Evolutionary conservation across 2,329 filamentous ascomycete species (phyloP), one percentile per base, ranked within the genome.

Genomic region (Aspergillus ibericus): DNA sequence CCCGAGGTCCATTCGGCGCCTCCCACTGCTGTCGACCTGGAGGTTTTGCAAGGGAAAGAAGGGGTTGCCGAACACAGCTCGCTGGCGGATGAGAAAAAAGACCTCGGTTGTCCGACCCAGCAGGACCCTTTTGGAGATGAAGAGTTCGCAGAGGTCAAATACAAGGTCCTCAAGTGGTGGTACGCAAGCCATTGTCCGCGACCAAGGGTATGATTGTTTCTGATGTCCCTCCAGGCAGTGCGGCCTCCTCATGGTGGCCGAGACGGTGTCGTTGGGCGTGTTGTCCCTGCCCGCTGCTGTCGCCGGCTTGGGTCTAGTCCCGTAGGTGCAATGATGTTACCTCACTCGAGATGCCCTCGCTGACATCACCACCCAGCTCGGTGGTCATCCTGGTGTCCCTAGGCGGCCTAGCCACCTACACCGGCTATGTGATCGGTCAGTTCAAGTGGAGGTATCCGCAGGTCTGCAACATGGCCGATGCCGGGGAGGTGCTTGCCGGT

Each of bases 381-480:
- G 68, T 85, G 13, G 77, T 87, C 50, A 72, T 85, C 35, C 80
- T 85, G 47, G 60, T 85, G 52, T 68, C 76, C 18, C 72, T 87
- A 10, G 84, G 85, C 22, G 53, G 83, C 25, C 68, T 87, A 8
- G 79, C 85, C 2, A 83, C 81, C n/a, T 87, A 86, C 67, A 85
- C 84, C 1, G 84, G 85, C 47, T 85, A 81, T 65, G 79, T 87
- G 5, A 81, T 88, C 49, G 85, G 83, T 16, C 81, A 85, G 65
- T 85, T 87, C 74, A 85, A 84, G 65, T 71, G 81, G 55, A 74
- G 70, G 44, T 81, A 83, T 66, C 86, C 87, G 2, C 75, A 85
- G 13, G 81, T 90, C 51, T 81, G 83, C 42, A 86, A 85, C 66
- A 89, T 90, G 70, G 85, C 87, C 20, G 88, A 91, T 66, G 88